phyloP scores from a whole-genome alignment of 2,329 filamentous ascomycete species.

The Alternaria rosae region DNA sequence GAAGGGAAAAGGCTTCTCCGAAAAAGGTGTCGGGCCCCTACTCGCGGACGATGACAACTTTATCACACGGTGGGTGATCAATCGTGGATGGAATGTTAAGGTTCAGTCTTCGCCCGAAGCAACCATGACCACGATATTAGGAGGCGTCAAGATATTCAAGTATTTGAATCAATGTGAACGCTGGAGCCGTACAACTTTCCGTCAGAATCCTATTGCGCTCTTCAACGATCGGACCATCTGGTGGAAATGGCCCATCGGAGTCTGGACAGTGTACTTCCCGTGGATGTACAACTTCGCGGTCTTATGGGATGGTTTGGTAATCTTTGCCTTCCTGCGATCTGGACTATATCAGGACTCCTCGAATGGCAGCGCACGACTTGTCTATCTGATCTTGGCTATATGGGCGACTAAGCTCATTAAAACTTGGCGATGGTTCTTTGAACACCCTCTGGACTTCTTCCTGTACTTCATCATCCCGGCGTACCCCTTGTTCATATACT shows the following conservation, averaged over 20 bases:
- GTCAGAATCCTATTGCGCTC: constrained; percentile 32
- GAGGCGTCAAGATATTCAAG: constrained; percentile 16
- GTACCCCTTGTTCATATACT: constrained; percentile 26
- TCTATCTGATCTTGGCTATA: constrained; percentile 15
- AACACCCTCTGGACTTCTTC: constrained; percentile 26
- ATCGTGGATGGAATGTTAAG: constrained; percentile 57
- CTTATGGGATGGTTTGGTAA: constrained; percentile 27
- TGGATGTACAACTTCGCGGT: constrained; percentile 38
- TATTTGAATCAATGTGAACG: constrained; percentile 33
- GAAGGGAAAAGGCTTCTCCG: not conserved
- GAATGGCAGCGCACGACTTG: not conserved
- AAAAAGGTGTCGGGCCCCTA: constrained; percentile 26
- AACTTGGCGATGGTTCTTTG: constrained; percentile 30
- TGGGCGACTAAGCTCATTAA: constrained; percentile 33
- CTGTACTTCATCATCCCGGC: constrained; percentile 29
- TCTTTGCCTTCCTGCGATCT: constrained; percentile 17
- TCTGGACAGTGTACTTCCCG: constrained; percentile 33
- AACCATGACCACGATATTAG: constrained; percentile 46
- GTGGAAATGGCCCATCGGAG: constrained; percentile 32
- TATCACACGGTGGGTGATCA: constrained; percentile 61
- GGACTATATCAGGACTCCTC: constrained; percentile 11
- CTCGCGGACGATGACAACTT: constrained; percentile 52
- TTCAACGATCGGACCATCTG: constrained; percentile 31
- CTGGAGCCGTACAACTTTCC: constrained; percentile 35
- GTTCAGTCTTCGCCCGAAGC: constrained; percentile 61